Percentiles rank a stretch among this genome's conserved stretches.
Evolutionary conservation across 192 early-diverging fungal species (phyloP).

Genomic region (Backusella luteola): DNA sequence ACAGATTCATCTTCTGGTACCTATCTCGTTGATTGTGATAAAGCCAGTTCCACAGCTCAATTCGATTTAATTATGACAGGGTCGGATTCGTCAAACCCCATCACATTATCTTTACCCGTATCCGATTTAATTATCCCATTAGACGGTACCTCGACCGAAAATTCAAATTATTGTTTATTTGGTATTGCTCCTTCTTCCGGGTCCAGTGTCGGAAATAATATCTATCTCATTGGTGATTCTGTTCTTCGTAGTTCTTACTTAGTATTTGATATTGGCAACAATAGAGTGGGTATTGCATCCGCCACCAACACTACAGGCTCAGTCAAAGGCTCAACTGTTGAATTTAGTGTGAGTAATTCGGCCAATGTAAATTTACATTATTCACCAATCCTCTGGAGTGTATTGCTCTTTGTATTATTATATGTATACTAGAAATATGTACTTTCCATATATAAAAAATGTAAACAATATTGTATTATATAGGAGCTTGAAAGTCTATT

Average conservation of each 20-base stretch:
- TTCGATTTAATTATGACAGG: conserved; percentile 4
- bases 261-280: conserved; percentile 21
- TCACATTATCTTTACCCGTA: neutral
- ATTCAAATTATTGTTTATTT: conserved; percentile 9
- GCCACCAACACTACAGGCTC: neutral
- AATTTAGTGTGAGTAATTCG: neutral
- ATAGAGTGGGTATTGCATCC: conserved; percentile 20
- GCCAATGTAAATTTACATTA: neutral
- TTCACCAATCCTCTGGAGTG: neutral
- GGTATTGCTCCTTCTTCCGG: conserved; percentile 13
- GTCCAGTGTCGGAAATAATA: conserved; percentile 6
- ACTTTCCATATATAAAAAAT: neutral
- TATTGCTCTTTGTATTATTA: neutral
- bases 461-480: neutral
- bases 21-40: conserved; percentile 15
- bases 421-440: neutral
- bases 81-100: neutral
- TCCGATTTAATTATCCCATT: neutral
- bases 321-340: neutral
- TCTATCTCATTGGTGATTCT: conserved; percentile 24
- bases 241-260: conserved; percentile 21
- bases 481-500: neutral
- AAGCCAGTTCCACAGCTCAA: conserved; percentile 8
- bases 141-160: neutral
- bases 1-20: neutral